These are phyloP conservation scores for Panellus pusillus DNA, from an alignment of 768 basidiomycete genomes.

Conservation along the genomic window DNA sequence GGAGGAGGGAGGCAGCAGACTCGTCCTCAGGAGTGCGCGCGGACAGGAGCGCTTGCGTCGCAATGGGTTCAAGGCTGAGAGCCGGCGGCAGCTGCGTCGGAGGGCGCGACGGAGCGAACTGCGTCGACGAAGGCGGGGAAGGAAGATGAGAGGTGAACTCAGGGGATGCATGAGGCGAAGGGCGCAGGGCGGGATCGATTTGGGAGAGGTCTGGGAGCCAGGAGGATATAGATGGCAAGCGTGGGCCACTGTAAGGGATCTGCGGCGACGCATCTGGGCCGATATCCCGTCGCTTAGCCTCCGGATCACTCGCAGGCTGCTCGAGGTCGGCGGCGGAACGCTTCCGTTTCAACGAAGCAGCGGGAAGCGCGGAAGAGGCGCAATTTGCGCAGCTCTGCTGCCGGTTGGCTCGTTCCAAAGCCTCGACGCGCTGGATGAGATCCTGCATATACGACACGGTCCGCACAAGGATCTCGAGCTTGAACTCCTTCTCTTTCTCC, in stretches of 20 bases:
- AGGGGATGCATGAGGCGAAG: slow-evolving; percentile 18
- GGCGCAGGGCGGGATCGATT: slow-evolving; percentile 31
- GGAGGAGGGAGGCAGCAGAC: slow-evolving; percentile 62
- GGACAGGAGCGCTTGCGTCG: slow-evolving; percentile 17
- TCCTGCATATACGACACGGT: slow-evolving; percentile 80
- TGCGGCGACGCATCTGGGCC: slow-evolving; percentile 9
- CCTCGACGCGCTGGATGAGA: slow-evolving; percentile 54
- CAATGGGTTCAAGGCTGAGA: slow-evolving; percentile 37
- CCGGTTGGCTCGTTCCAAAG: slow-evolving; percentile 33
- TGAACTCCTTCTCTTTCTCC: slow-evolving; percentile 83
- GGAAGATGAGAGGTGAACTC: slow-evolving; percentile 39
- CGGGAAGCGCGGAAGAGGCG: not conserved
- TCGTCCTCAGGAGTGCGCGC: slow-evolving; percentile 64
- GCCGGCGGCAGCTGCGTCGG: slow-evolving; percentile 37
- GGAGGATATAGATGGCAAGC: slow-evolving; percentile 67
- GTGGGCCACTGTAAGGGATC: slow-evolving; percentile 27
- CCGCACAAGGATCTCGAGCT: slow-evolving; percentile 84
- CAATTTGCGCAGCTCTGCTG: slow-evolving; percentile 27
- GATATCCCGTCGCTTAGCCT: not conserved
- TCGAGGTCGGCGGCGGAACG: slow-evolving; percentile 2
- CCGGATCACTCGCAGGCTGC: not conserved
- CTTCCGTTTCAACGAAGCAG: slow-evolving; percentile 19
- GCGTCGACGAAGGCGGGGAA: slow-evolving; percentile 59
- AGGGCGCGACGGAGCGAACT: slow-evolving; percentile 42
- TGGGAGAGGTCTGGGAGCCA: slow-evolving; percentile 50